A percentile compares a stretch with the other conserved stretches of the same genome.
These are phyloP conservation scores for Fusarium udum DNA, from an alignment of 2,329 filamentous ascomycete species.

Conservation along the genomic window DNA sequence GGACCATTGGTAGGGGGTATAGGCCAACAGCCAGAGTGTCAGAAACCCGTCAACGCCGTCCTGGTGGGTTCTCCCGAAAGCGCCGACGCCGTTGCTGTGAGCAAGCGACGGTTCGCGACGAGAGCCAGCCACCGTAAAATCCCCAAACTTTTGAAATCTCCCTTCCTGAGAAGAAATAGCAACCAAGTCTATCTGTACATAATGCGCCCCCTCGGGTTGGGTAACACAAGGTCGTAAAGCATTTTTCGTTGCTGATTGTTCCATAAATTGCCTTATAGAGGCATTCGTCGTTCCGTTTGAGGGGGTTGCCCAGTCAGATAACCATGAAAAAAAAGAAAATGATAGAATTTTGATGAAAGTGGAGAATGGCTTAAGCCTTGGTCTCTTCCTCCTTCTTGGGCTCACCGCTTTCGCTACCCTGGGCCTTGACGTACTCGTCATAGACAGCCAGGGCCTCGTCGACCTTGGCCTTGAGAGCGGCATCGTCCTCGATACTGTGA, in stretches of 20 bases:
- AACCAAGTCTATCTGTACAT: constrained; percentile 56
- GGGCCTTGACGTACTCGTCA: constrained; percentile 97
- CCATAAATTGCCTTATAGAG: constrained; percentile 37
- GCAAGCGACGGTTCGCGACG: constrained; percentile 35
- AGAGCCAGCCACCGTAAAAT: constrained; percentile 43
- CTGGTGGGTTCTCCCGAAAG: constrained; percentile 44
- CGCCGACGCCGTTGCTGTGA: constrained; percentile 34
- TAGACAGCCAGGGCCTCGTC: constrained; percentile 97
- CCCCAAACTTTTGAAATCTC: constrained; percentile 49
- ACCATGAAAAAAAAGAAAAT: constrained; percentile 48
- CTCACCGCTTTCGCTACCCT: constrained; percentile 58
- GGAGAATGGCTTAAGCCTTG: constrained; percentile 50
- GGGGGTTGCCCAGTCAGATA: constrained; percentile 43
- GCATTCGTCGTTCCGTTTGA: constrained; percentile 40
- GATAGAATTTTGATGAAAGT: constrained; percentile 13
- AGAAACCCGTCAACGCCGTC: constrained; percentile 56
- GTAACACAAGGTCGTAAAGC: constrained; percentile 43
- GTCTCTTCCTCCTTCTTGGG: constrained; percentile 61
- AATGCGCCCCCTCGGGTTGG: constrained; percentile 45
- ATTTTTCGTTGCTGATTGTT: constrained; percentile 42
- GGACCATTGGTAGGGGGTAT: constrained; percentile 52
- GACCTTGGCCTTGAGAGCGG: constrained; percentile 91
- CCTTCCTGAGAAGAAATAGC: constrained; percentile 51
- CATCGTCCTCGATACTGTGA: constrained; percentile 86
- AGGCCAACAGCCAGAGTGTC: constrained; percentile 53